Evolutionary conservation across 768 basidiomycete genomes (phyloP).

Genomic region (Lactarius hatsudake): DNA sequence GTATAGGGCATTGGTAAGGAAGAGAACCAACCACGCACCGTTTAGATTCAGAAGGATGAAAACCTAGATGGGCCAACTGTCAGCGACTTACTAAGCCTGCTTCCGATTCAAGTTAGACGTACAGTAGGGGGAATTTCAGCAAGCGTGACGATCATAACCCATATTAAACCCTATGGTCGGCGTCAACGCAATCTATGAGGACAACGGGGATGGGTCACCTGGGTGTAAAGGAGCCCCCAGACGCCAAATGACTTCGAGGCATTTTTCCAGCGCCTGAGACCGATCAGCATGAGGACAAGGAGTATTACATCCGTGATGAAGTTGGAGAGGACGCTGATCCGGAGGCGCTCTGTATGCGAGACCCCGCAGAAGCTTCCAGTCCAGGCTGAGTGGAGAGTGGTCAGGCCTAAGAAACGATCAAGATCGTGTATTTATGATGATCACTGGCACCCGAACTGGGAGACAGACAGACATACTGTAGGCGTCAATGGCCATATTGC

Average conservation of each 20-base stretch:
- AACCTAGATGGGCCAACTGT: conserved; percentile 3
- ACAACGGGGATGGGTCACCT: conserved; percentile 5
- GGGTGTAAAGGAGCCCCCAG: conserved; percentile 15
- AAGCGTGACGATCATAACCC: conserved; percentile 14
- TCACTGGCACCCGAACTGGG: neutral
- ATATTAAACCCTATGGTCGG: conserved; percentile 7
- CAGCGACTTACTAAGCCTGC: neutral
- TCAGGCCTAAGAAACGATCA: conserved; percentile 3
- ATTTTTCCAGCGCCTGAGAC: conserved; percentile 17
- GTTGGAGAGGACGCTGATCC: conserved; percentile 8
- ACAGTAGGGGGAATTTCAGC: conserved; percentile 21
- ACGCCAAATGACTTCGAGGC: neutral
- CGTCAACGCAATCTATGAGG: neutral
- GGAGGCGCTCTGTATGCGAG: neutral
- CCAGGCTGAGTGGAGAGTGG: conserved; percentile 2
- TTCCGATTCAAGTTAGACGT: neutral
- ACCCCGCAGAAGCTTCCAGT: neutral
- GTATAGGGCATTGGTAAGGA: neutral
- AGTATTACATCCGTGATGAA: conserved; percentile 15
- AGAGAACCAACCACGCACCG: conserved; percentile 7
- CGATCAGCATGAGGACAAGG: conserved; percentile 17
- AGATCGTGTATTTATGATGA: neutral
- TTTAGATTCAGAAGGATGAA: conserved; percentile 22
- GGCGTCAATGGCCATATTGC: neutral
- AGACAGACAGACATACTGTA: conserved; percentile 1